Conservation (phyloP, 169 alveolate genomes). For the Eimeria acervulina region DNA sequence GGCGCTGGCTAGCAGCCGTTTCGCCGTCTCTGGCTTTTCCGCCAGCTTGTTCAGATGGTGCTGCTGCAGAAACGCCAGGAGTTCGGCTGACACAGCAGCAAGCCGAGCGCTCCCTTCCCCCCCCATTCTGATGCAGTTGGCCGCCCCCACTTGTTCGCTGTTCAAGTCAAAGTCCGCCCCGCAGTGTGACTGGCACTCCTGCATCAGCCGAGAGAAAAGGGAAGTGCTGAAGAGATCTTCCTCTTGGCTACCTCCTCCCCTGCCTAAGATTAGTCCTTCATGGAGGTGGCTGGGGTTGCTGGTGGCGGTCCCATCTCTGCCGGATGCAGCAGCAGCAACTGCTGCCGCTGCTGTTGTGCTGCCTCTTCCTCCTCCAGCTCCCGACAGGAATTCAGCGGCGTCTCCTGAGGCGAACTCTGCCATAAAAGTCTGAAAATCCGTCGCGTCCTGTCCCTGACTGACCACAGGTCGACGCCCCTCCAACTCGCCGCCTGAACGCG, state of each 20-base stretch:
- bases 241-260: not conserved
- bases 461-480: not conserved
- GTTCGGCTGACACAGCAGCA: slow-evolving; percentile 32
- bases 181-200: slow-evolving; percentile 32
- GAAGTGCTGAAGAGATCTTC: slow-evolving; percentile 48
- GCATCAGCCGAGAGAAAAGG: slow-evolving; percentile 1
- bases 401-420: slow-evolving; percentile 45
- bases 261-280: not conserved
- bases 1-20: slow-evolving; percentile 63
- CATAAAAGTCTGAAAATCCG: slow-evolving; percentile 29
- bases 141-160: slow-evolving; percentile 1
- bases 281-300: not conserved
- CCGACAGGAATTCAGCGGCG: not conserved
- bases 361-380: not conserved
- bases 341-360: not conserved
- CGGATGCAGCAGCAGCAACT: not conserved
- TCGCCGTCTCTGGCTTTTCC: slow-evolving; percentile 28
- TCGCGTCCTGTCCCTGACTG: not conserved
- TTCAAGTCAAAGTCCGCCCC: not conserved
- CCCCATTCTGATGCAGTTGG: not conserved
- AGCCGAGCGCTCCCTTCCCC: slow-evolving; percentile 4
- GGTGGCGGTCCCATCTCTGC: not conserved
- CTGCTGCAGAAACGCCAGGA: slow-evolving; percentile 59
- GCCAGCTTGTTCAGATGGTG: slow-evolving; percentile 29
- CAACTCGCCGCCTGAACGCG: not conserved